These are phyloP conservation scores for Luzula sylvatica DNA, from an alignment of 176 grass and related monocot genomes.

Conservation along the genomic window DNA sequence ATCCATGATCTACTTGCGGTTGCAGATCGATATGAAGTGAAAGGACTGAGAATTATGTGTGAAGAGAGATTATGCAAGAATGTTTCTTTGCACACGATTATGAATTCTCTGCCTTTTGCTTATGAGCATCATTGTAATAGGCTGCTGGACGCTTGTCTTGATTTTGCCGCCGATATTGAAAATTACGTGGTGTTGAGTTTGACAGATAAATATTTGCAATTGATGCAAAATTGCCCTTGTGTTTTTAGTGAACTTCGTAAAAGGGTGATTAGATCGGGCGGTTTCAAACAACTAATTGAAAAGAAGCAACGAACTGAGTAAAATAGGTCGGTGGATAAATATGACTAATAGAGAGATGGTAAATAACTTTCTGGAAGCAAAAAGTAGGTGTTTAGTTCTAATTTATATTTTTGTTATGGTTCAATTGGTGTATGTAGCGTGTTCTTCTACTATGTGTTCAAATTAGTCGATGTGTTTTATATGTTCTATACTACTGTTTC, in stretches of 20 bases:
- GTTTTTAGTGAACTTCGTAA: background rate
- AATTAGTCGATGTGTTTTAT: too few species aligned
- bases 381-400: too few species aligned
- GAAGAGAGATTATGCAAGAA: conserved; percentile 19
- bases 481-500: too few species aligned
- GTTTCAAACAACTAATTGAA: background rate
- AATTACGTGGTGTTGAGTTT: conserved; percentile 25
- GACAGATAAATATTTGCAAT: background rate
- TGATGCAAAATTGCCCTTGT: background rate
- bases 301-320: background rate
- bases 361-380: too few species aligned
- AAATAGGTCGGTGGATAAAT: too few species aligned
- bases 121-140: conserved; percentile 28
- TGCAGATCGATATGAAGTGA: conserved; percentile 30
- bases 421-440: too few species aligned
- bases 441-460: too few species aligned
- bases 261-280: background rate
- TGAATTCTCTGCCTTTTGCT: conserved; percentile 22
- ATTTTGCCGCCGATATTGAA: conserved; percentile 3
- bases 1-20: conserved; percentile 17
- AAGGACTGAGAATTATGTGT: conserved; percentile 34
- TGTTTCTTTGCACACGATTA: conserved; percentile 23
- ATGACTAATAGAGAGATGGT: too few species aligned
- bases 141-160: conserved; percentile 36
- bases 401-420: too few species aligned